Evolutionary conservation across 805 yeast species (phyloP).

Genomic region (Kodamaea restingae): DNA sequence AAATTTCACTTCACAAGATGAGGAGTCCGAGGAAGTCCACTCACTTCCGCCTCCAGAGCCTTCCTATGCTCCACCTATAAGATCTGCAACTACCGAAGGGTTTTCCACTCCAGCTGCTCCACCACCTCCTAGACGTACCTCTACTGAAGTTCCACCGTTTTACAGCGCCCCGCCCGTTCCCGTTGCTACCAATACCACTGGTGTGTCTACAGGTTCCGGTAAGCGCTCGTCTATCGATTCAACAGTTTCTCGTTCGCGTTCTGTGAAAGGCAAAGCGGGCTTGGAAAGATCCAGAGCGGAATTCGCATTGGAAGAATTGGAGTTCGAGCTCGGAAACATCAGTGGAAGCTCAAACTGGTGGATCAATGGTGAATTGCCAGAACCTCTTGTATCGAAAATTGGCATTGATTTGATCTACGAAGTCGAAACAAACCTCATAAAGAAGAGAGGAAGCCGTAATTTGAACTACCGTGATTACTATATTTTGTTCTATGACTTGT

Average conservation of each 20-base stretch:
- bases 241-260: conserved; percentile 12
- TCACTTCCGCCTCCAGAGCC: too few species aligned
- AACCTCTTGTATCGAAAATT: conserved; percentile 35
- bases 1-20: background rate
- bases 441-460: conserved; percentile 53
- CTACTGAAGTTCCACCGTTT: conserved; percentile 11
- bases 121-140: conserved; percentile 14
- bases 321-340: conserved; percentile 28
- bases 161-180: conserved; percentile 1
- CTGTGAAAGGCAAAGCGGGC: conserved; percentile 13
- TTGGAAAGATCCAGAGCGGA: conserved; percentile 30
- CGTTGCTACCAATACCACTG: conserved; percentile 11
- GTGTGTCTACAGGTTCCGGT: conserved; percentile 13
- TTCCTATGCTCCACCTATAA: conserved; percentile 17
- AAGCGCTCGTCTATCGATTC: conserved; percentile 16
- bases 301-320: conserved; percentile 19
- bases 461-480: conserved; percentile 61
- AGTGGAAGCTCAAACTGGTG: conserved; percentile 56
- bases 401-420: conserved; percentile 57
- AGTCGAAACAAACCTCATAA: conserved; percentile 52
- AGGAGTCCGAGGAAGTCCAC: conserved; percentile 14
- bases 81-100: conserved; percentile 9
- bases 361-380: conserved; percentile 57
- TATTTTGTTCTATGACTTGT: conserved; percentile 66
- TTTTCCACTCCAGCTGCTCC: conserved; percentile 13